Conservation (phyloP, 192 early-diverging fungal species). For the Coemansia sp. region DNA sequence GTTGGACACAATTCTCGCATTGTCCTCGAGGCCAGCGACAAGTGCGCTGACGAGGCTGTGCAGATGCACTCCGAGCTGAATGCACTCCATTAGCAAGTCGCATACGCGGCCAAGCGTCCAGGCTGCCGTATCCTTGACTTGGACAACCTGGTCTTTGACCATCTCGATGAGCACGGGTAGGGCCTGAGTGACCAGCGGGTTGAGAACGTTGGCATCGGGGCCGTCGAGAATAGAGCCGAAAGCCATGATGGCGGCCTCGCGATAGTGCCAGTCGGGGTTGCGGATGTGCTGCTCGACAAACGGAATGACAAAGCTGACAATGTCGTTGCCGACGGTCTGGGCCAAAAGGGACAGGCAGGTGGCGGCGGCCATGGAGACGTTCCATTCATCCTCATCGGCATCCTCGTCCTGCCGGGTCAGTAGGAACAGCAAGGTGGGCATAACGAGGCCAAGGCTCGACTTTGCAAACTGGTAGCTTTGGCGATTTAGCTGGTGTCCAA, state of each 20-base stretch:
- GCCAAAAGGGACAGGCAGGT: conserved; percentile 92
- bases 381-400: conserved; percentile 99
- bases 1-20: conserved; percentile 88
- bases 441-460: conserved; percentile 75
- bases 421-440: conserved; percentile 83
- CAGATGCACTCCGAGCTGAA: conserved; percentile 74
- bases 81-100: conserved; percentile 75
- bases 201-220: conserved; percentile 67
- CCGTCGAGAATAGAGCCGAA: conserved; percentile 99
- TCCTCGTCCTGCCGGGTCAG: conserved; percentile 98
- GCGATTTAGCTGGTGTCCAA: conserved; percentile 57
- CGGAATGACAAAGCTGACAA: conserved; percentile 84
- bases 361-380: conserved; percentile 95
- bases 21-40: conserved; percentile 83
- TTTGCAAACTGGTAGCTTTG: conserved; percentile 78
- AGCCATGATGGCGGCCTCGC: conserved; percentile 97
- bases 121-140: conserved; percentile 97
- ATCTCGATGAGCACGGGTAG: conserved; percentile 87
- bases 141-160: conserved; percentile 84
- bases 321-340: conserved; percentile 76
- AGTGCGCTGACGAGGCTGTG: conserved; percentile 76
- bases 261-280: conserved; percentile 87
- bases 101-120: conserved; percentile 99
- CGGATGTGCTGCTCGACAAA: conserved; percentile 90
- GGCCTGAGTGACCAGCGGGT: conserved; percentile 79